These are phyloP conservation scores for Annulohypoxylon moriforme DNA, from an alignment of 495 filamentous ascomycete genomes.

Conservation along the genomic window DNA sequence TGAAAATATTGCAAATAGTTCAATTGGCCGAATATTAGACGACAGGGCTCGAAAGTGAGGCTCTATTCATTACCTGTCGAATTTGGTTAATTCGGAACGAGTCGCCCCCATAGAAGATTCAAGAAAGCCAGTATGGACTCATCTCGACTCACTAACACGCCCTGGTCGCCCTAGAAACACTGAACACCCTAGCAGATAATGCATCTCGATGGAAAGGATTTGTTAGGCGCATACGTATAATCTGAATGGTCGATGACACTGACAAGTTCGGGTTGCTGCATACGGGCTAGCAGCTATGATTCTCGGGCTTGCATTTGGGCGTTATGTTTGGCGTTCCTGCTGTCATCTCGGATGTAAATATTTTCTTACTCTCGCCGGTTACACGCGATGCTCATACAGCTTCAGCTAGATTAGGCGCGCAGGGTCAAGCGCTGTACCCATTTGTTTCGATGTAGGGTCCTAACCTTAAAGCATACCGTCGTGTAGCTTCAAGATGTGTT, in stretches of 20 bases:
- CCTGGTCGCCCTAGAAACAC: neutral
- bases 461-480: conserved; percentile 30
- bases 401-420: conserved; percentile 30
- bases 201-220: conserved; percentile 22
- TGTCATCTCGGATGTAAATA: conserved; percentile 16
- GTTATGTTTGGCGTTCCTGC: conserved; percentile 29
- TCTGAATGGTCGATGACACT: conserved; percentile 7
- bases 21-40: conserved; percentile 6
- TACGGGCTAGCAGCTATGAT: conserved; percentile 26
- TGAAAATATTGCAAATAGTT: conserved; percentile 7
- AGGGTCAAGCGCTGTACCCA: conserved; percentile 25
- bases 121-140: conserved; percentile 14
- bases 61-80: conserved; percentile 19
- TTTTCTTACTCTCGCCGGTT: conserved; percentile 12
- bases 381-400: conserved; percentile 29
- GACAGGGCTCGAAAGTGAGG: conserved; percentile 25
- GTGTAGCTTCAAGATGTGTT: conserved; percentile 16
- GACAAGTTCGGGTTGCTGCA: conserved; percentile 27
- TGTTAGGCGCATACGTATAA: conserved; percentile 7
- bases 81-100: neutral
- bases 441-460: neutral
- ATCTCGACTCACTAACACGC: conserved; percentile 1
- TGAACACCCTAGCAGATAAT: neutral
- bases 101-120: conserved; percentile 23
- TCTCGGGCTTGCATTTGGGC: conserved; percentile 33